Percentiles rank a stretch among this genome's conserved stretches.
Evolutionary conservation across 2,329 filamentous ascomycete species (phyloP).

Genomic region (Trichoderma aggressivum): DNA sequence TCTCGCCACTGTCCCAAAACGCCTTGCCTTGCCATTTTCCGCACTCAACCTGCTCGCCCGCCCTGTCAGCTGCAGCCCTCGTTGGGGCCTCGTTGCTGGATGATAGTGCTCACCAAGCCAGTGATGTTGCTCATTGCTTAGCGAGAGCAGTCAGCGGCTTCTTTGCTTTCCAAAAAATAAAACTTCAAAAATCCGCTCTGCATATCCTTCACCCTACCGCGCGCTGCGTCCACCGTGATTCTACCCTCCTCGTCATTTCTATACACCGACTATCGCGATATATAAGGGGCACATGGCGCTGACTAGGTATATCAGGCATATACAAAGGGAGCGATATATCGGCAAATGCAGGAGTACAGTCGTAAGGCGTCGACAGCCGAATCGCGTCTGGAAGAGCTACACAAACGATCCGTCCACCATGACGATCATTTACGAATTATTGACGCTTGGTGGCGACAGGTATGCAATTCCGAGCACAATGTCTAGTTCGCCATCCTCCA

Average conservation of each 20-base stretch:
- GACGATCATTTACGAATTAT: conserved; percentile 90
- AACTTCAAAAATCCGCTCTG: conserved; percentile 12
- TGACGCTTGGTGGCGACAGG: conserved; percentile 93
- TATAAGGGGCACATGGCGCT: conserved; percentile 8
- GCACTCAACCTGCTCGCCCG: conserved; percentile 16
- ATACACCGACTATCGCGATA: conserved; percentile 7
- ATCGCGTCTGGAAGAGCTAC: conserved; percentile 73
- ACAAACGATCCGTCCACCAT: conserved; percentile 75
- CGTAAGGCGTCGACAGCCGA: conserved; percentile 82
- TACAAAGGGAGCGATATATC: conserved; percentile 87
- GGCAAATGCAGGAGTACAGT: conserved; percentile 98
- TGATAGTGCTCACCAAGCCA: conserved; percentile 37
- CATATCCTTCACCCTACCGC: conserved; percentile 13
- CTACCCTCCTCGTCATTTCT: conserved; percentile 9
- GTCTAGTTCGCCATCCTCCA: not conserved
- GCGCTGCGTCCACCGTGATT: conserved; percentile 19
- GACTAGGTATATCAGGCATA: conserved; percentile 32
- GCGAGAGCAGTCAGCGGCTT: conserved; percentile 32
- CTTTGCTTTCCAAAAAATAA: conserved; percentile 1
- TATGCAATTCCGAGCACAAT: conserved; percentile 39
- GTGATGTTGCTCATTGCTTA: conserved; percentile 34
- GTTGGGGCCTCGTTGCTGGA: conserved; percentile 31
- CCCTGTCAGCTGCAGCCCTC: conserved; percentile 25
- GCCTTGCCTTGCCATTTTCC: not conserved
- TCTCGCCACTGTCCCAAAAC: not conserved